A percentile compares a stretch with the other conserved stretches of the same genome.
Conservation (phyloP, 2,329 filamentous ascomycete species). For the Paecilomyces dactylethromorphus region DNA sequence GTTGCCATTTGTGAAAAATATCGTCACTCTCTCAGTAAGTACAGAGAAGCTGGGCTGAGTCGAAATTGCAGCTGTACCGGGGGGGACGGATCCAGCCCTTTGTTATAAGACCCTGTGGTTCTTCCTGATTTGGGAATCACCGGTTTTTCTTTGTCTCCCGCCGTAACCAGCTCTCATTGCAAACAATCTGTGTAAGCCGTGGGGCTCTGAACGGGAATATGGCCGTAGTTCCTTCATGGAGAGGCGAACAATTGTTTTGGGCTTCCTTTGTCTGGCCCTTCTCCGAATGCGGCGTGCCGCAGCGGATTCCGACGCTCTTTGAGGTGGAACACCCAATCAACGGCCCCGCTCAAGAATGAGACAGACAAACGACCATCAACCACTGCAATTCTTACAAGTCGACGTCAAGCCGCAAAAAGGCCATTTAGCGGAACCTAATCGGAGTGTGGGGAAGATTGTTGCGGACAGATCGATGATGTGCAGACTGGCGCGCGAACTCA, state of each 20-base stretch:
- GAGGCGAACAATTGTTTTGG: slow-evolving; percentile 16
- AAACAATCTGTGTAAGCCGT: slow-evolving; percentile 13
- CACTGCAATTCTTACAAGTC: slow-evolving; percentile 1
- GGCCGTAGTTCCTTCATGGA: slow-evolving; percentile 1
- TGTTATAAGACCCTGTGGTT: slow-evolving; percentile 6
- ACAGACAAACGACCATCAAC: slow-evolving; percentile 11
- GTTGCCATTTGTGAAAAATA: not conserved
- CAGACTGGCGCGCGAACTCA: not conserved
- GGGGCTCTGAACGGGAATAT: slow-evolving; percentile 1
- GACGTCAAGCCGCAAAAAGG: not conserved
- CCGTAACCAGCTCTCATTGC: slow-evolving; percentile 8
- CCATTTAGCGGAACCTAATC: not conserved
- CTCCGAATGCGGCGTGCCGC: slow-evolving; percentile 24
- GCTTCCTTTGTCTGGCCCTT: slow-evolving; percentile 26
- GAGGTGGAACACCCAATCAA: slow-evolving; percentile 17
- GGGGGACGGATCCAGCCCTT: slow-evolving; percentile 8
- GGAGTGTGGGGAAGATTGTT: not conserved
- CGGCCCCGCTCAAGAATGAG: slow-evolving; percentile 16
- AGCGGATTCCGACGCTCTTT: slow-evolving; percentile 11
- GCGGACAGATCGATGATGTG: not conserved
- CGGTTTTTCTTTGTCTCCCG: slow-evolving; percentile 11
- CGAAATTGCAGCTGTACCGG: not conserved
- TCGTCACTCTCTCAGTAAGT: slow-evolving; percentile 6
- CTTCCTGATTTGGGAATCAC: slow-evolving; percentile 8
- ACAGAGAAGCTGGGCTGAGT: not conserved